Evolutionary conservation across 176 grass and related monocot species (phyloP), one percentile per base, ranked within the genome.

Genomic region (Lolium multiflorum): DNA sequence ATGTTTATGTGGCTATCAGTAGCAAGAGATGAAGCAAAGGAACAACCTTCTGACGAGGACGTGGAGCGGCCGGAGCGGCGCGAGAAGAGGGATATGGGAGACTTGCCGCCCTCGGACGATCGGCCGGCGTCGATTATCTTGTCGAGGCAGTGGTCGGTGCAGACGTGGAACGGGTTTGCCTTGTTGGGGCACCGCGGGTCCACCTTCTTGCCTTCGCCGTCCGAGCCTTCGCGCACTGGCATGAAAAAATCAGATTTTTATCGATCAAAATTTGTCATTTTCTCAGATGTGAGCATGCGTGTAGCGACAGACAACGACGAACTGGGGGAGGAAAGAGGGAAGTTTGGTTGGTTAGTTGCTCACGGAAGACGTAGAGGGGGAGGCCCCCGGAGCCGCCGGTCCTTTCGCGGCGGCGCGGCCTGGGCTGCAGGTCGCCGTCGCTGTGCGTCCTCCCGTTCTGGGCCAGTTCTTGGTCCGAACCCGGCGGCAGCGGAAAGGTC

Each of bases 111-210:
- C 59, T 94, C 85, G 54, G 50, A 64, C 82, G 87, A 85, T 20
- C 90, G 85, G 61, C 71, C 76, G 4, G 16, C 78, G 13, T 80
- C 79, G 51, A 82, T 64, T 5, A 86, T 90, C 83, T 90, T 99
- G 49, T 79, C 37, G 9, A 64, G 49, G 90, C 97, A 99, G 71
- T 91, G 67, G 7, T 96, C 87, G 10, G 88, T 86, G 67, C 97
- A 99, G 25, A 91, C 81, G 71, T 99, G 97, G 84, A 88, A 99
- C 2, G 92, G 94, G 77, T 99, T 99, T 46, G 89, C 8, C 14
- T 90, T 89, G 90, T 94, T 96, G 41, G 84, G 89, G 86, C 97
- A 99, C 35, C 81, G 90, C 4, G 90, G 90, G 49, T 94, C 94
- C 65, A 96, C 97, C 83, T 91, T 92, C 74, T 86, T 92, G 28